These are phyloP conservation scores for Brassica carinata DNA, from an alignment of 345 rosid species.

Conservation along the genomic window DNA sequence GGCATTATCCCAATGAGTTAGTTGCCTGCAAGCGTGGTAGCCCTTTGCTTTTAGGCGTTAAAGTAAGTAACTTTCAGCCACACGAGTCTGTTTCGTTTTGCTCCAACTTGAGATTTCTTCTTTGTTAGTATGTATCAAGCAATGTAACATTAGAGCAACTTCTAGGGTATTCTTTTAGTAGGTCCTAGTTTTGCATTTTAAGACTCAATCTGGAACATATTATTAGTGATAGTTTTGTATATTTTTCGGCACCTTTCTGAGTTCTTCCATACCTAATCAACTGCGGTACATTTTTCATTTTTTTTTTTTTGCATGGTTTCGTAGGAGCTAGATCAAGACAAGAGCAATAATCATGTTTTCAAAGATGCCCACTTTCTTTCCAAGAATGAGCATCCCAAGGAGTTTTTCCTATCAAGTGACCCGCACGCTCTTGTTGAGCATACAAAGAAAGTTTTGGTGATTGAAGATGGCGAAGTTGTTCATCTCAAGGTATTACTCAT, in stretches of 20 bases:
- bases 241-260: background rate
- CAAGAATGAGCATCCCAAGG: conserved; percentile 69
- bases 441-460: conserved; percentile 80
- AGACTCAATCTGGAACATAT: background rate
- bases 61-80: conserved; percentile 54
- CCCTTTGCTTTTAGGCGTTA: conserved; percentile 88
- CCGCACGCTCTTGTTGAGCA: conserved; percentile 91
- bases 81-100: background rate
- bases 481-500: conserved; percentile 65
- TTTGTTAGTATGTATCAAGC: background rate
- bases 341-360: conserved; percentile 51
- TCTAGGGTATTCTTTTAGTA: too few species aligned
- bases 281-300: background rate
- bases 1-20: conserved; percentile 91
- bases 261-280: background rate
- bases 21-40: conserved; percentile 98
- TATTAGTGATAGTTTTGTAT: too few species aligned
- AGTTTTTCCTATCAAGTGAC: conserved; percentile 84
- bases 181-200: background rate
- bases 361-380: conserved; percentile 65
- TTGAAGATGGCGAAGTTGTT: conserved; percentile 92
- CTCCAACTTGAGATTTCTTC: background rate
- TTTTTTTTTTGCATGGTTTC: conserved; percentile 9
- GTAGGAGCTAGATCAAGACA: conserved; percentile 65
- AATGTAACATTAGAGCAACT: background rate